Conservation (phyloP, 1,139 yeast genomes). For the Debaryomyces sp. region DNA sequence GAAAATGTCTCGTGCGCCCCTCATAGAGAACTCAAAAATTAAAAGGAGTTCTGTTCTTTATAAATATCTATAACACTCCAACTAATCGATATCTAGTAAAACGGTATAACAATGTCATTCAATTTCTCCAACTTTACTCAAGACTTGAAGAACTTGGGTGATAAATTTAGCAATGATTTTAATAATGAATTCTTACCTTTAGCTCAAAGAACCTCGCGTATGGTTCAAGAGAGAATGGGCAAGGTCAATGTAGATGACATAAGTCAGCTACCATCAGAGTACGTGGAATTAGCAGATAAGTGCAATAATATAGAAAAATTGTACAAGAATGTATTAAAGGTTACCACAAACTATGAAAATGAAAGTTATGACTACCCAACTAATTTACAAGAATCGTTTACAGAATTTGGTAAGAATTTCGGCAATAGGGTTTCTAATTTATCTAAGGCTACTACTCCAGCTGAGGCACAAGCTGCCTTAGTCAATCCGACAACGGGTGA, state of each 20-base stretch:
- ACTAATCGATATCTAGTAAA: neutral
- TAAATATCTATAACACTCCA: neutral
- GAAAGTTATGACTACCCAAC: slow-evolving; percentile 90
- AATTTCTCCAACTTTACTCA: slow-evolving; percentile 47
- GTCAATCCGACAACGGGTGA: slow-evolving; percentile 57
- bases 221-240: slow-evolving; percentile 80
- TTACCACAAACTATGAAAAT: slow-evolving; percentile 70
- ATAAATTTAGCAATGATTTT: slow-evolving; percentile 43
- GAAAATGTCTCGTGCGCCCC: slow-evolving; percentile 7
- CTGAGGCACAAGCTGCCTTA: slow-evolving; percentile 81
- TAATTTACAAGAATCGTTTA: slow-evolving; percentile 70
- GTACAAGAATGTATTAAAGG: slow-evolving; percentile 71
- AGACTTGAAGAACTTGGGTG: slow-evolving; percentile 43
- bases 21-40: neutral
- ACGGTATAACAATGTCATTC: slow-evolving; percentile 37
- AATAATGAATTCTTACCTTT: slow-evolving; percentile 56
- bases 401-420: slow-evolving; percentile 71
- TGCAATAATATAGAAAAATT: slow-evolving; percentile 76
- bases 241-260: slow-evolving; percentile 68
- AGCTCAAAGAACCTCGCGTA: slow-evolving; percentile 80
- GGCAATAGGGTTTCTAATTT: slow-evolving; percentile 67
- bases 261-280: slow-evolving; percentile 84
- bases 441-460: slow-evolving; percentile 75
- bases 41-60: neutral
- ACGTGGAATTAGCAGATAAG: slow-evolving; percentile 70